Evolutionary conservation across 2,329 filamentous ascomycete species (phyloP), one percentile per base, ranked within the genome.

Genomic region (Anthostomella pinea): DNA sequence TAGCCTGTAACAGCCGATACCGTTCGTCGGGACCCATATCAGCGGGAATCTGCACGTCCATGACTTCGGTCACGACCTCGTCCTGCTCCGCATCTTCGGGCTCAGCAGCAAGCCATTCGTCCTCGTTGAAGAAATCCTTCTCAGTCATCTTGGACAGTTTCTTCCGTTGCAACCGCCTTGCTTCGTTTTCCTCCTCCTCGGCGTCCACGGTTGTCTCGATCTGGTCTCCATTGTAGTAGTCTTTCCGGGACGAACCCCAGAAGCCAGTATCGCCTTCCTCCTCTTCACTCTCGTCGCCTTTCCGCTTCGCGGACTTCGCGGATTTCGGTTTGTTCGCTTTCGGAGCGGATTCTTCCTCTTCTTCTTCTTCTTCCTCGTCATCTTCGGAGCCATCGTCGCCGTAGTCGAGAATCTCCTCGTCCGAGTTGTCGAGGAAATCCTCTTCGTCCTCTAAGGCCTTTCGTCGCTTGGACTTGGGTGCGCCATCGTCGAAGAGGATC

Each of bases 61-160:
- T 71, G n/a, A 90, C 78, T 59, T 97, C 88, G 3, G 83, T 93
- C 9, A 95, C 79, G n/a, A 83, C 75, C 11, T 80, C 77, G 47
- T 70, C 69, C 21, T 71, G 68, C 2, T 70, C 68, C 6, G 58
- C 67, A 2, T 67, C 68, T 15, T 71, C 68, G 11, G 69, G 70
- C 3, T 72, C 73, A 11, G 72, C 67, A 17, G 75, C 79, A 23
- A 83, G 60, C 93, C 91, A 97, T 50, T 94, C 89, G 26, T 80
- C 76, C 56, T 94, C 87, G 53, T 97, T 89, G 48, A 97, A 94
- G 7, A 96, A 98, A 59, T 98, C 93, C 24, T 85, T 85, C 50
- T 94, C 90, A 5, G 81, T 79, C 86, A 98, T 93, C 49, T 85
- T 83, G 51, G 88, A 76, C 16, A 97, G 65, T 58, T 93, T 91